These are phyloP conservation scores for Rhizopogon vulgaris DNA, from an alignment of 768 basidiomycete genomes.

Conservation along the genomic window DNA sequence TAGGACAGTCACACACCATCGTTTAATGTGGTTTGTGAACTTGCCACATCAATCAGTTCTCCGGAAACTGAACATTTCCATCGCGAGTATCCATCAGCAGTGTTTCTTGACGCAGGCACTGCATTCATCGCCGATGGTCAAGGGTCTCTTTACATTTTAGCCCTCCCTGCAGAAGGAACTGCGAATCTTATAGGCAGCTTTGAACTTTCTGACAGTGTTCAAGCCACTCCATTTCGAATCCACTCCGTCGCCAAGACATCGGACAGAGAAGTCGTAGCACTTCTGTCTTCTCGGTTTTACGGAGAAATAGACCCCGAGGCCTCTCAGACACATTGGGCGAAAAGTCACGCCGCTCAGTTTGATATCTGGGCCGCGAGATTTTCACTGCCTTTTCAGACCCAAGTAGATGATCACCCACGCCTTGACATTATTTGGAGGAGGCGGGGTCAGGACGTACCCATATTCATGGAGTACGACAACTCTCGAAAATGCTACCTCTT, in stretches of 20 bases:
- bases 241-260: slow-evolving; percentile 30
- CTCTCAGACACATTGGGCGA: slow-evolving; percentile 9
- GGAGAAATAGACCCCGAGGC: slow-evolving; percentile 15
- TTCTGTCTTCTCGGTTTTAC: slow-evolving; percentile 59
- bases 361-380: slow-evolving; percentile 63
- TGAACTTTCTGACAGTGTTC: slow-evolving; percentile 30
- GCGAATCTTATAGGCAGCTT: slow-evolving; percentile 48
- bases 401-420: slow-evolving; percentile 22
- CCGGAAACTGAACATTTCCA: slow-evolving; percentile 35
- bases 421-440: slow-evolving; percentile 65
- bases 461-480: slow-evolving; percentile 45
- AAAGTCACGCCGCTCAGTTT: slow-evolving; percentile 35
- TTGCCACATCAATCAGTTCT: slow-evolving; percentile 48
- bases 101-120: slow-evolving; percentile 43
- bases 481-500: slow-evolving; percentile 45
- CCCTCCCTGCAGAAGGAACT: slow-evolving; percentile 30
- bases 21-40: slow-evolving; percentile 51
- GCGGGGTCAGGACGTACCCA: slow-evolving; percentile 64
- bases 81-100: slow-evolving; percentile 70
- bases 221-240: slow-evolving; percentile 32
- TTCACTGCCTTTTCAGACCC: slow-evolving; percentile 33
- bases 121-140: slow-evolving; percentile 64
- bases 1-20: slow-evolving; percentile 48
- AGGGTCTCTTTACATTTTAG: slow-evolving; percentile 60
- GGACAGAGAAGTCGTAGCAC: slow-evolving; percentile 34